These are phyloP conservation scores for Solanum habrochaites DNA, from an alignment of 257 asterid species.

Conservation along the genomic window DNA sequence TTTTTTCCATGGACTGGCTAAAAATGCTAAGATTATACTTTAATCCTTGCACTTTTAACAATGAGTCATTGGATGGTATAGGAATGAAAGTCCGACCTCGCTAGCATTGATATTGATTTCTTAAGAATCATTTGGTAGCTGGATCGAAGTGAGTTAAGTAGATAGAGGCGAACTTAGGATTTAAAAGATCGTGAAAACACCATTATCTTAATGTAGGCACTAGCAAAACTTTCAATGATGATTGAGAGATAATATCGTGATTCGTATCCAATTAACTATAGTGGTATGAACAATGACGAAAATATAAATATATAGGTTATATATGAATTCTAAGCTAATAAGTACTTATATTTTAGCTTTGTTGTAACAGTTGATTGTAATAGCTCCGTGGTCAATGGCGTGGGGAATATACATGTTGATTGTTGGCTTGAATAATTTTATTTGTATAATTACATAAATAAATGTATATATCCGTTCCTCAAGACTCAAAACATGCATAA, in stretches of 20 bases:
- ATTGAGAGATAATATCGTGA: not conserved
- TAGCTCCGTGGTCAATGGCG: not conserved
- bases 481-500: not conserved
- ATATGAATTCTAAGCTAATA: too few relatives aligned
- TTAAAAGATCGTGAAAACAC: not conserved
- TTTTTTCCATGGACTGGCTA: not conserved
- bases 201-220: not conserved
- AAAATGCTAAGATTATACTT: not conserved
- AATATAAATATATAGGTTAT: too few relatives aligned
- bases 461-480: not conserved
- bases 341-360: not conserved
- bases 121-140: not conserved
- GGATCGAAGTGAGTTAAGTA: not conserved
- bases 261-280: too few relatives aligned
- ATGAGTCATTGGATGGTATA: not conserved
- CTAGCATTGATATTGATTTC: not conserved
- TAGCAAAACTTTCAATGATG: not conserved
- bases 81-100: not conserved
- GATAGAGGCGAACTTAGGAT: not conserved
- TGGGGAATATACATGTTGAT: not conserved
- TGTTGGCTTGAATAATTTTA: not conserved
- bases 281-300: not conserved
- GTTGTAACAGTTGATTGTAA: not conserved
- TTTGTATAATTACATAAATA: too few relatives aligned
- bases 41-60: not conserved